Percentiles rank a stretch among this genome's conserved stretches.
Evolutionary conservation across 768 basidiomycete genomes (phyloP).

Genomic region (Kwoniella bestiolae): DNA sequence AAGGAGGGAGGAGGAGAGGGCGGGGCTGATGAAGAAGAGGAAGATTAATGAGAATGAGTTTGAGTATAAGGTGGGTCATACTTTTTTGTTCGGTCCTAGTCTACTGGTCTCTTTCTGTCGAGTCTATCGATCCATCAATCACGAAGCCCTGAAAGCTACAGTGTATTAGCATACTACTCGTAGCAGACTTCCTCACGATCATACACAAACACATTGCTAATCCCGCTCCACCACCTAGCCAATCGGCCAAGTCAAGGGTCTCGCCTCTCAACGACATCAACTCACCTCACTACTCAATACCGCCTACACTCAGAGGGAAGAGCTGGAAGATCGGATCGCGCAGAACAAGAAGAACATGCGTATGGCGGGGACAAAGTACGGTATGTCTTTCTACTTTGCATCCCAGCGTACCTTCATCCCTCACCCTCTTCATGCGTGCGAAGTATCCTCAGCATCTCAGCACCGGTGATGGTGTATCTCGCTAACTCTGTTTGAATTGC

Average conservation of each 20-base stretch:
- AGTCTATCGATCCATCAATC: too few species aligned
- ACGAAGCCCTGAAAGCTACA: too few species aligned
- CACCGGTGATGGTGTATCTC: too few species aligned
- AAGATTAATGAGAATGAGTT: slow-evolving; percentile 34
- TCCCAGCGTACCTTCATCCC: too few species aligned
- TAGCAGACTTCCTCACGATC: too few species aligned
- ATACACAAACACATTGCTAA: neutral
- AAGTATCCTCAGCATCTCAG: too few species aligned
- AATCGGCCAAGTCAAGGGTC: slow-evolving; percentile 51
- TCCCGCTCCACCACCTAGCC: slow-evolving; percentile 25
- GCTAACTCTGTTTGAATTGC: too few species aligned
- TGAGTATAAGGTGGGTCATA: slow-evolving; percentile 50
- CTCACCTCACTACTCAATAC: slow-evolving; percentile 51
- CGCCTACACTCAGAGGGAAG: slow-evolving; percentile 52
- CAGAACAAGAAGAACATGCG: slow-evolving; percentile 44
- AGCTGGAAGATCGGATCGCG: slow-evolving; percentile 42
- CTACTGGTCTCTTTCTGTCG: too few species aligned
- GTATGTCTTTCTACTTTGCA: slow-evolving; percentile 8
- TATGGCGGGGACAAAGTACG: slow-evolving; percentile 40
- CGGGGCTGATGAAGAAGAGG: slow-evolving; percentile 32
- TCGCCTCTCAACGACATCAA: slow-evolving; percentile 55
- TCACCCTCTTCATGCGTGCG: too few species aligned
- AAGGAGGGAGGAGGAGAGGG: slow-evolving; percentile 36
- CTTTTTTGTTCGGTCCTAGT: neutral
- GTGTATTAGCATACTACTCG: too few species aligned